Evolutionary conservation across 139 green algal genomes (phyloP), one percentile per base, ranked within the genome.

Genomic region (Axilococcus clingmanii): DNA sequence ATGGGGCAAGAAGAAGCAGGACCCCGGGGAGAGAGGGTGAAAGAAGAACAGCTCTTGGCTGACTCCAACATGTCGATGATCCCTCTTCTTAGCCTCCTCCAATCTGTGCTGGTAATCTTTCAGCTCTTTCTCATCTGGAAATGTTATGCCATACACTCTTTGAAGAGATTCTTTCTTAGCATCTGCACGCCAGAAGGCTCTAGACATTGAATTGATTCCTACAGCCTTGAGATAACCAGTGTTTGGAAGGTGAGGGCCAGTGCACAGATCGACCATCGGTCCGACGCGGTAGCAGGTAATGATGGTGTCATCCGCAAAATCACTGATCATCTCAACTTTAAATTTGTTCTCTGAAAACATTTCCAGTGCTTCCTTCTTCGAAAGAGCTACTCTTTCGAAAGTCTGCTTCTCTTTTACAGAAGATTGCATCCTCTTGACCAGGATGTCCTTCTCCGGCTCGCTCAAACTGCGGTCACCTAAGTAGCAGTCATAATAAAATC

Each of bases 341-440:
- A 98, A 98, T 61, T 93, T 88, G 79, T 98, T 98, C 60, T 97
- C 87, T 50, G 84, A 38, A 55, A 98, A 98, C 89, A 98, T 98
- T 38, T 68, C 50, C 32, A 94, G 74, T 27, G 91, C 91, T 72
- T 98, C 86, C 3, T 91, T 81, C 1, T 88, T 61, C n/a, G 61
- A 79, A 6, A 98, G 90, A 27, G 77, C 88, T 24, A 95, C 76
- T 11, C 91, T 74, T 76, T 98, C 71, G 60, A 95, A 98, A 4
- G 20, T 33, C 63, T 96, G 87, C 48, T 80, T 83, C 56, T 94
- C 87, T 69, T 95, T 93, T 8, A 89, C 68, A 6, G 75, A 61
- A 52, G 69, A 42, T 65, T 87, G 74, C 38, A 94, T 86, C 34
- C 76, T 68, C 59, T 85, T 84, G 59, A 93, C 68, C 38, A 98